Conservation (phyloP, 148 eudicot species). For the Rhododendron williamsianum region DNA sequence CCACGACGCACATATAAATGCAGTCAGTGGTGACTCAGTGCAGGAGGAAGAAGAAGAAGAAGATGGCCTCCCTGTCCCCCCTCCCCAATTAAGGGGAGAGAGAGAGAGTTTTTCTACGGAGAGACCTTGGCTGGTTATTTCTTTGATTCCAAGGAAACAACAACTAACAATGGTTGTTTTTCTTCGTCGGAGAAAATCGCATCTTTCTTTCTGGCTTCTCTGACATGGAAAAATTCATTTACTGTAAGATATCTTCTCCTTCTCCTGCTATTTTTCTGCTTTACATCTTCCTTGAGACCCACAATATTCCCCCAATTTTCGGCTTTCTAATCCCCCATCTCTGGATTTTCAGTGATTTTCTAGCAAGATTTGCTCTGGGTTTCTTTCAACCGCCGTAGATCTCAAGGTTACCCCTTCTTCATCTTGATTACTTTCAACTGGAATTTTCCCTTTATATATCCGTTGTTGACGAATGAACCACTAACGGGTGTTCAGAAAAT, state of each 20-base stretch:
- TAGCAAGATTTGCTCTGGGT: neutral
- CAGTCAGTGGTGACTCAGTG: neutral
- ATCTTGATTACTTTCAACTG: neutral
- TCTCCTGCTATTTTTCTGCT: neutral
- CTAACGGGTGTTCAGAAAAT: neutral
- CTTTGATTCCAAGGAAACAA: constrained; percentile 2
- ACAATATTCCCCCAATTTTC: neutral
- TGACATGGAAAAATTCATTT: neutral
- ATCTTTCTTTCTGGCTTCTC: constrained; percentile 7
- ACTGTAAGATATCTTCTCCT: constrained; percentile 1
- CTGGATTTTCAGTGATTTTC: constrained; percentile 1
- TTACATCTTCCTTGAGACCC: neutral
- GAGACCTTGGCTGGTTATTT: neutral
- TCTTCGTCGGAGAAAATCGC: neutral
- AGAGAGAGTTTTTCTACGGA: too few species aligned
- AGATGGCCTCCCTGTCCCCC: neutral
- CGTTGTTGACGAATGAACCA: neutral
- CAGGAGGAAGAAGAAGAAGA: neutral
- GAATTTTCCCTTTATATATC: neutral
- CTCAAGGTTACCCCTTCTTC: constrained; percentile 1
- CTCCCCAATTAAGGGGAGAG: neutral
- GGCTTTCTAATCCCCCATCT: neutral
- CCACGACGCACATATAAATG: neutral
- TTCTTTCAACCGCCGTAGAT: constrained; percentile 1
- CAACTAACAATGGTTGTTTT: neutral